Conservation (phyloP, 768 basidiomycete genomes). For the Russula ochroleuca region DNA sequence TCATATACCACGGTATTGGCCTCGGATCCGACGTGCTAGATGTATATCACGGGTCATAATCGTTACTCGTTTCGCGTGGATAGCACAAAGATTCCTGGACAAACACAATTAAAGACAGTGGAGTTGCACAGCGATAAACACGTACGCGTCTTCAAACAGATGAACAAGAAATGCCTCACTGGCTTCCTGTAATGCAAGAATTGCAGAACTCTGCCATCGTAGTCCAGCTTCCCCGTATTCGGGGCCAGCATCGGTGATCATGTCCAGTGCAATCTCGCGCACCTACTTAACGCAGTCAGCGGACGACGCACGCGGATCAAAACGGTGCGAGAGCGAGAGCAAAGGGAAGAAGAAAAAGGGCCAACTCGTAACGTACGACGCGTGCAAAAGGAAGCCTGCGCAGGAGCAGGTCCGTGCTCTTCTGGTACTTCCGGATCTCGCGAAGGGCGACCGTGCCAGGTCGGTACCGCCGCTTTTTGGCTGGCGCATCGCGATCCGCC, state of each 20-base stretch:
- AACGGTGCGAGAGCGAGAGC: too few species aligned
- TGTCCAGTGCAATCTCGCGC: constrained; percentile 88
- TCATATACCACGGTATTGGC: constrained; percentile 67
- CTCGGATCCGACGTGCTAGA: constrained; percentile 90
- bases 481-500: constrained; percentile 36
- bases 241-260: constrained; percentile 72
- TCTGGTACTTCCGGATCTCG: constrained; percentile 94
- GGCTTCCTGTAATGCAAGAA: constrained; percentile 93
- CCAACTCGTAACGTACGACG: constrained; percentile 50
- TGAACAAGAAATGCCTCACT: constrained; percentile 94
- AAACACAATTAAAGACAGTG: constrained; percentile 11
- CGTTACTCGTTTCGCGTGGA: constrained; percentile 97
- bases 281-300: constrained; percentile 50
- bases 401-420: constrained; percentile 83
- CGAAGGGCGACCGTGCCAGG: constrained; percentile 88
- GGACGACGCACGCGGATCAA: too few species aligned
- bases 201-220: constrained; percentile 94
- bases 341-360: too few species aligned
- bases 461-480: constrained; percentile 55
- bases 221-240: constrained; percentile 57
- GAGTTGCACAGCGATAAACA: constrained; percentile 30
- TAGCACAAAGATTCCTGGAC: constrained; percentile 85
- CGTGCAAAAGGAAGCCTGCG: constrained; percentile 89
- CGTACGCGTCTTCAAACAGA: constrained; percentile 97
- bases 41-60: constrained; percentile 98